phyloP scores from a whole-genome alignment of 1,284 basidiomycete genomes.

The Malassezia japonica region DNA sequence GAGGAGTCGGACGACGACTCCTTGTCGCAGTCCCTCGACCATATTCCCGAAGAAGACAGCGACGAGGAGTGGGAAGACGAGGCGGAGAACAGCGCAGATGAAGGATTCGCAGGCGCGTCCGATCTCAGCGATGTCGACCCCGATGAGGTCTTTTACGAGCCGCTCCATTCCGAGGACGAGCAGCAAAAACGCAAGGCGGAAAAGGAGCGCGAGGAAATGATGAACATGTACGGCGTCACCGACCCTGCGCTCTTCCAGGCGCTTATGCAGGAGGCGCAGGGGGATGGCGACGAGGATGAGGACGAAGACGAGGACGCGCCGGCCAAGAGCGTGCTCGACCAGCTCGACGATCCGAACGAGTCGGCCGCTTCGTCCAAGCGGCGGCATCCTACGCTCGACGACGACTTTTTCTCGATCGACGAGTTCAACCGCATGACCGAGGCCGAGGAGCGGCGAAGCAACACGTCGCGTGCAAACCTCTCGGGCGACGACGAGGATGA shows the following conservation, averaged over 20 bases:
- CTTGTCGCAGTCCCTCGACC: constrained; percentile 6
- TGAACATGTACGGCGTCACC: constrained; percentile 15
- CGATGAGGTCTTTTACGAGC: constrained; percentile 34
- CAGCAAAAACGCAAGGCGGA: constrained; percentile 33
- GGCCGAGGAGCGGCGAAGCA: constrained; percentile 60
- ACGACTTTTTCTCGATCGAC: constrained; percentile 81
- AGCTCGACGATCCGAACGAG: constrained; percentile 22
- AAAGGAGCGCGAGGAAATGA: constrained; percentile 24
- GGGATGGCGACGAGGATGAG: constrained; percentile 17
- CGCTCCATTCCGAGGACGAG: constrained; percentile 38
- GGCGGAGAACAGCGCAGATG: constrained; percentile 21
- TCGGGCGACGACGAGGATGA: constrained; percentile 20
- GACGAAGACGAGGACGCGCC: constrained; percentile 10
- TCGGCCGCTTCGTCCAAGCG: constrained; percentile 11
- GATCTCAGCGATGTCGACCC: constrained; percentile 37
- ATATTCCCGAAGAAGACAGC: constrained; percentile 26
- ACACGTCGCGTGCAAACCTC: constrained; percentile 53
- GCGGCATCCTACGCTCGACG: constrained; percentile 64
- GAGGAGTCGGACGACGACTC: constrained; percentile 19
- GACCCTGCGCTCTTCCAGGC: constrained; percentile 14
- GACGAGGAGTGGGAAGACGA: constrained; percentile 33
- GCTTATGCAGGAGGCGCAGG: constrained; percentile 17
- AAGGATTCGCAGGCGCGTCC: constrained; percentile 39
- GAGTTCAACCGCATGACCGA: constrained; percentile 81
- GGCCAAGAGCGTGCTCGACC: constrained; percentile 48